These are phyloP conservation scores for Spirogloea muscicola DNA, from an alignment of 139 green algal species.

Conservation along the genomic window DNA sequence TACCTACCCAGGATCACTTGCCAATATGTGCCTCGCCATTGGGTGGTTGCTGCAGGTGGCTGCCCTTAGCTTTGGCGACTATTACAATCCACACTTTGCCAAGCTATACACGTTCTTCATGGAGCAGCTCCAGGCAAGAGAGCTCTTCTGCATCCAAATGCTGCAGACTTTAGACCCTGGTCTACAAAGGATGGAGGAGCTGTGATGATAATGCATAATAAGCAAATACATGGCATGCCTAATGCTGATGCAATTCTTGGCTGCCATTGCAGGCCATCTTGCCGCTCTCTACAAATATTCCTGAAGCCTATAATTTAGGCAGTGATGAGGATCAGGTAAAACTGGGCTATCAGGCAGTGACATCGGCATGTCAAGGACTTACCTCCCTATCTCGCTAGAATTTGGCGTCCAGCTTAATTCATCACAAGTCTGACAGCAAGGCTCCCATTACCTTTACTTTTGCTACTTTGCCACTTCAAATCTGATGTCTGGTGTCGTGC, in stretches of 20 bases:
- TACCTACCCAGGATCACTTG: no score
- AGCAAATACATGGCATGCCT: neutral
- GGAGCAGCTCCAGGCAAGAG: slow-evolving; percentile 58
- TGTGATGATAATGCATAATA: neutral
- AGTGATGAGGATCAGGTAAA: slow-evolving; percentile 48
- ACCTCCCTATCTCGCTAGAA: no score
- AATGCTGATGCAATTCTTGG: neutral
- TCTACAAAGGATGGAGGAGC: neutral
- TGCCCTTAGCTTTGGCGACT: slow-evolving; percentile 42
- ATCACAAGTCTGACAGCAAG: no score
- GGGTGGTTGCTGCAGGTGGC: no score
- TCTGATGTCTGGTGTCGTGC: no score
- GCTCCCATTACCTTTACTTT: no score
- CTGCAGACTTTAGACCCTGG: neutral
- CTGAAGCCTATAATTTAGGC: slow-evolving; percentile 42
- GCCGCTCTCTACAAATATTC: slow-evolving; percentile 25
- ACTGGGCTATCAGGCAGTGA: no score
- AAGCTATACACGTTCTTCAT: slow-evolving; percentile 54
- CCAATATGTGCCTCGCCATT: no score
- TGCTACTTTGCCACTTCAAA: no score
- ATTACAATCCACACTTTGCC: slow-evolving; percentile 56
- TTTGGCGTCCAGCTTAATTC: no score
- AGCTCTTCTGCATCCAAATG: neutral
- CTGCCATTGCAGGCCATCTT: slow-evolving; percentile 24
- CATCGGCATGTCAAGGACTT: no score